Evolutionary conservation across 192 early-diverging fungal species (phyloP), one percentile per base, ranked within the genome.

Genomic region (Phlyctochytrium bullatum): DNA sequence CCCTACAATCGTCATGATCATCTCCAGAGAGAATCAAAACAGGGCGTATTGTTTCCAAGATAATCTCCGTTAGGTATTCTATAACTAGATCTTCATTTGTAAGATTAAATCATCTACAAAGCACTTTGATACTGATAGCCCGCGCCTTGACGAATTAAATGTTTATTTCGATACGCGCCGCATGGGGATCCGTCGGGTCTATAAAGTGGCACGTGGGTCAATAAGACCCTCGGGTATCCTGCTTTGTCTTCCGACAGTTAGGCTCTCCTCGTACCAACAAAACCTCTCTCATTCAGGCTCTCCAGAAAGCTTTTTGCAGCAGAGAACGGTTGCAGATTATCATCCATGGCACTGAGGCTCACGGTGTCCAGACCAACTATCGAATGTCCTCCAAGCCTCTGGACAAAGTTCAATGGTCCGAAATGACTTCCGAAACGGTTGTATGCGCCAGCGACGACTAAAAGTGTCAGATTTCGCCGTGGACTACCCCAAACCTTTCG

Each of bases 1-100:
- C 6, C 52, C 80, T 81, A 72, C 96, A 98, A 63, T 89, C 90
- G 66, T 98, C 96, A 61, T 98, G 96, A 70, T 98, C 94, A 66
- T 98, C 94, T 23, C 94, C 96, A 66, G 89, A 92, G 52, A 96
- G 90, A 1, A 95, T 79, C 0, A 89, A 75, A 0, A 71, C 66
- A 0, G 96, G 94, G 36, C 84, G 67, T 24, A 93, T 76, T 0
- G 51, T 68, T 0, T 77, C 61, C 16, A 96, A 65, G 24, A 98
- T 82, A 20, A 78, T 30, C 3, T 69, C 58, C 0, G 91, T 82
- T 0, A 91, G 74, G 14, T 76, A 63, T 23, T 79, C 63, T 10
- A 71, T 73, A 4, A 98, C 76, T 70, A 95, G 80, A 69, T 96
- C 82, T 84, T 50, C 27, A 63, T n/a, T n/a, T n/a, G n/a, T n/a